Evolutionary conservation across 1,139 yeast genomes (phyloP), one percentile per base, ranked within the genome.

Genomic region (Taphrina betulina): DNA sequence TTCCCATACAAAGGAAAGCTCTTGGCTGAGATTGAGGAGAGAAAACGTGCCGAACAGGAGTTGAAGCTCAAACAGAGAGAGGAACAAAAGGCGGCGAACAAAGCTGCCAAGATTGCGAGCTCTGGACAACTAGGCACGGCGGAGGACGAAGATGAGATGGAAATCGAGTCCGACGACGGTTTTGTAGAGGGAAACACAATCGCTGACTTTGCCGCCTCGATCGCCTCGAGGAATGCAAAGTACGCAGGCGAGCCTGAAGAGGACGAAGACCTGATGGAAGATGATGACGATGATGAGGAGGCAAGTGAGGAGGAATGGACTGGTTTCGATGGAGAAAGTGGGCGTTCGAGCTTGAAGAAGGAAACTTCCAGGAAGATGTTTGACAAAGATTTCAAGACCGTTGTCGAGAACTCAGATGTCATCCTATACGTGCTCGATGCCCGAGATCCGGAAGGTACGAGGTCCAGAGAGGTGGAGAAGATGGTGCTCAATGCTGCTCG

Each of bases 371-470:
- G 97, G 69, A 89, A 85, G 69, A 94, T 96, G 10, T 74, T 71
- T 60, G 77, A 74, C 66, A 73, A 73, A 61, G 66, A 73, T 40
- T 92, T 86, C 71, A 95, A 89, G 69, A 87, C 89, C 70, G 85
- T 90, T 52, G 90, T 90, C 45, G 96, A 88, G 59, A 83, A 89
- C 26, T 76, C 96, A 1, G 97, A 90, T 71, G 96, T 92, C 58
- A 77, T 92, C 26, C 75, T 92, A 57, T 92, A 94, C 65, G 96
- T 92, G 20, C 75, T 92, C 67, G 99, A 92, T 72, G 96, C 99
- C 2, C 82, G 99, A 71, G 96, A 92, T 71, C 98, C 99, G 53
- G 96, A 87, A 69, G 82, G 90, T 31, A 92, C 98, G 3, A 80
- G 99, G 68, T 89, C 96, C 10, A 81, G 82, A 68, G 87, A 81